Conservation (phyloP, 208 protist genomes). For the Lotmaria passim region DNA sequence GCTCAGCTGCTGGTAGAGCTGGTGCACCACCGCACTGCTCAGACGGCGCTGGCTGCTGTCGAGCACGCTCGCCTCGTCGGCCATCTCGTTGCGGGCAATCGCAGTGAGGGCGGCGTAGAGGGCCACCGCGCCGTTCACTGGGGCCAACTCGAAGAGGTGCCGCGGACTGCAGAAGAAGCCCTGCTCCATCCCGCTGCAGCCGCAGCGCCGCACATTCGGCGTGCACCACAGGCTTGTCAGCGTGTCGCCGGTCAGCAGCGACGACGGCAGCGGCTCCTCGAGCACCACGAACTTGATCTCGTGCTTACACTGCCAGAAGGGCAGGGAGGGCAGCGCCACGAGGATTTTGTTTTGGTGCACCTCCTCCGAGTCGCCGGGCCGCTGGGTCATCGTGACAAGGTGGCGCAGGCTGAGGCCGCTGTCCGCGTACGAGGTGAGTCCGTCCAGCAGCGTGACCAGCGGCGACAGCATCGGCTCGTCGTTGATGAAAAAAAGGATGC, state of each 20-base stretch:
- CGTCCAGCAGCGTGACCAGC: constrained; percentile 50
- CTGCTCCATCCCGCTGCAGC: constrained; percentile 24
- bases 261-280: constrained; percentile 37
- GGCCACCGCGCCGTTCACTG: constrained; percentile 14
- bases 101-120: constrained; percentile 25
- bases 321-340: constrained; percentile 27
- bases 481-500: constrained; percentile 51
- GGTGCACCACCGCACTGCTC: constrained; percentile 73
- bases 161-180: constrained; percentile 37
- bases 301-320: constrained; percentile 59
- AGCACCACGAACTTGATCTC: constrained; percentile 54
- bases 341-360: constrained; percentile 17
- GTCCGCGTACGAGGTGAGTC: constrained; percentile 28
- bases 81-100: constrained; percentile 16
- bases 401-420: constrained; percentile 37
- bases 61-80: constrained; percentile 7
- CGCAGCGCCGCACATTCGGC: constrained; percentile 8
- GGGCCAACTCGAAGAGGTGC: constrained; percentile 37
- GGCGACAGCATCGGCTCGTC: constrained; percentile 41
- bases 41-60: constrained; percentile 53
- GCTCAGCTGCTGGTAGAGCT: constrained; percentile 63
- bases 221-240: background rate
- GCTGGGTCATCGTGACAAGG: constrained; percentile 20
- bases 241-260: constrained; percentile 12
- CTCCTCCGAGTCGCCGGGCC: constrained; percentile 20